Percentiles rank a stretch among this genome's conserved stretches.
Conservation (phyloP, 1,284 basidiomycete genomes). For the Tilletia indica region DNA sequence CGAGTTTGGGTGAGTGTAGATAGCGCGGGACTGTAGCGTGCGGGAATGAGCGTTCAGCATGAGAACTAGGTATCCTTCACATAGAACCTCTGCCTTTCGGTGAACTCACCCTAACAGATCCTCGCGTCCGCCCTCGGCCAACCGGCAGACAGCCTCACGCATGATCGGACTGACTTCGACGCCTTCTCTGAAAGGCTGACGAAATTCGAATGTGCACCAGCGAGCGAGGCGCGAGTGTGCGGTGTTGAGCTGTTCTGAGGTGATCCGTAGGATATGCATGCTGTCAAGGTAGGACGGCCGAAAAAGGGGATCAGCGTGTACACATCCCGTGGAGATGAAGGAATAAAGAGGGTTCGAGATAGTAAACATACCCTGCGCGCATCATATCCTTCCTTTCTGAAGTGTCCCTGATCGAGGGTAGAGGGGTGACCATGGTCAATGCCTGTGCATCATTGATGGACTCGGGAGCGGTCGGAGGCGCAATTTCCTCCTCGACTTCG, state of each 20-base stretch:
- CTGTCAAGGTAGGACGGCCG: constrained; percentile 12
- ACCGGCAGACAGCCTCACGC: constrained; percentile 71
- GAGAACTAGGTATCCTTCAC: no score
- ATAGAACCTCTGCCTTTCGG: no score
- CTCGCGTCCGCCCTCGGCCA: constrained; percentile 67
- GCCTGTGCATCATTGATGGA: neutral
- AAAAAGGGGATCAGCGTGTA: constrained; percentile 20
- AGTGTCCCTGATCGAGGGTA: neutral
- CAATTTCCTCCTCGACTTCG: constrained; percentile 75
- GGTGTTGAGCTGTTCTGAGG: constrained; percentile 77
- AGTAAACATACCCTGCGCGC: constrained; percentile 8
- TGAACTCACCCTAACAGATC: constrained; percentile 34
- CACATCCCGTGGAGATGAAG: constrained; percentile 25
- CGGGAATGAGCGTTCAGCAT: neutral
- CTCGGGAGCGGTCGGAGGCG: neutral
- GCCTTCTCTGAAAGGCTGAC: constrained; percentile 60
- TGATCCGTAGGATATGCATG: constrained; percentile 75
- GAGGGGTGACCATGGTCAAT: neutral
- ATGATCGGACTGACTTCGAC: constrained; percentile 74
- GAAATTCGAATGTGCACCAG: constrained; percentile 82
- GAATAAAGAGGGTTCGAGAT: neutral
- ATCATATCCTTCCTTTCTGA: constrained; percentile 15
- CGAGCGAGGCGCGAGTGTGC: constrained; percentile 85
- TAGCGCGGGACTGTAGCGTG: constrained; percentile 60
- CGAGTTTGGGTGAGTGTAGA: constrained; percentile 75